Percentiles rank a stretch among this genome's conserved stretches.
Conservation (phyloP, 805 yeast genomes). For the Schizosaccharomyces pombe region DNA sequence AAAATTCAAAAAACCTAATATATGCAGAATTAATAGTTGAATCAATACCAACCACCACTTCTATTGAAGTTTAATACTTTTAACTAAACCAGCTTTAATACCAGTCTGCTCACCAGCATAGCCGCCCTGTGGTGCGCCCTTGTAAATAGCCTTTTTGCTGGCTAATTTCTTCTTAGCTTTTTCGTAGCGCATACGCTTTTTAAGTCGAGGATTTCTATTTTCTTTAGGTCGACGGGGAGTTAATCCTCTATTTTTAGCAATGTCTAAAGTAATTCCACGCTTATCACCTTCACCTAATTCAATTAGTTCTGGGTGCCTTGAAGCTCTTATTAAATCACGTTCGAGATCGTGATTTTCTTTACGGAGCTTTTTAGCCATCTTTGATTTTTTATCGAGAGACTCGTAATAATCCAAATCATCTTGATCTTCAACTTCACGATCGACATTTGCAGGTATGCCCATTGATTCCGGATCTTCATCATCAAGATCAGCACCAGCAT, state of each 20-base stretch:
- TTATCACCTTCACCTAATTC: constrained; percentile 52
- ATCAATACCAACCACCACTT: neutral
- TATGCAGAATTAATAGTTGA: too few relatives aligned
- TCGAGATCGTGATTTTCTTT: constrained; percentile 32
- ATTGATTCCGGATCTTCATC: constrained; percentile 15
- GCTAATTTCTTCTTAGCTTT: constrained; percentile 81
- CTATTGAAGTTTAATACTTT: constrained; percentile 46
- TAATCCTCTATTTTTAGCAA: constrained; percentile 85
- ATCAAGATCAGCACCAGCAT: constrained; percentile 18
- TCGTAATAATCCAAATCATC: constrained; percentile 37
- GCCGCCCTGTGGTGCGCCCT: constrained; percentile 30
- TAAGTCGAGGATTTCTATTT: constrained; percentile 84
- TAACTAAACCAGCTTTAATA: constrained; percentile 82
- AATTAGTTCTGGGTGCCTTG: neutral
- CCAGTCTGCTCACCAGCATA: constrained; percentile 92
- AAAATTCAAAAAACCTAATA: too few relatives aligned
- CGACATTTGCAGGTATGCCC: constrained; percentile 6
- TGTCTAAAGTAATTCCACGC: constrained; percentile 86
- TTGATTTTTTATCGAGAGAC: constrained; percentile 26
- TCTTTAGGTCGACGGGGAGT: constrained; percentile 86
- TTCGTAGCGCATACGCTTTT: constrained; percentile 93
- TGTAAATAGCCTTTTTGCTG: constrained; percentile 75
- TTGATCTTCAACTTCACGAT: constrained; percentile 3
- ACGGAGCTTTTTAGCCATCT: constrained; percentile 31
- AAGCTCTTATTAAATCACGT: neutral